A percentile compares a stretch with the other conserved stretches of the same genome.
These are phyloP conservation scores for Globisporangium ultimum DNA, from an alignment of 352 stramenopile genomes.

Conservation along the genomic window DNA sequence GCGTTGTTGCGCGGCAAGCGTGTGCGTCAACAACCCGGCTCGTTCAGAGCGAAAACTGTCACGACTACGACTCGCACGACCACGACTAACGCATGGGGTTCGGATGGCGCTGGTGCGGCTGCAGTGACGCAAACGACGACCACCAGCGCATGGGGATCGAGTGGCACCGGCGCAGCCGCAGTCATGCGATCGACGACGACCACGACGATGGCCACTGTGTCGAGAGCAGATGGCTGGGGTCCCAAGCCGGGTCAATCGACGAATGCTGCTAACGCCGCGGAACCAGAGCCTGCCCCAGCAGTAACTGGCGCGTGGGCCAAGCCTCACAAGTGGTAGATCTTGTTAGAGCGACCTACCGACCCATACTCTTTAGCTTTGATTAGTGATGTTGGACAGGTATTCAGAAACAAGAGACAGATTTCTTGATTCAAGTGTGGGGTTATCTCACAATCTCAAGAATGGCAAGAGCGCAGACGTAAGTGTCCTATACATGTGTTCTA, in stretches of 20 bases:
- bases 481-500: too few relatives aligned
- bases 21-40: constrained; percentile 22
- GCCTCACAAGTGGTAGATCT: constrained; percentile 57
- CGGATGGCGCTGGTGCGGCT: constrained; percentile 8
- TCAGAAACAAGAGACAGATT: background rate
- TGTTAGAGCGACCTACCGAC: too few relatives aligned
- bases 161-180: constrained; percentile 3
- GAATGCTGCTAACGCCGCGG: background rate
- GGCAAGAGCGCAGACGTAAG: too few relatives aligned
- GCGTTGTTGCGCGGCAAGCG: constrained; percentile 50
- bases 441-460: too few relatives aligned
- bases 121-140: constrained; percentile 7
- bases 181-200: background rate
- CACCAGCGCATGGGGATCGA: constrained; percentile 19
- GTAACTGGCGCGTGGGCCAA: constrained; percentile 45
- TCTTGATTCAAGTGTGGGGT: too few relatives aligned
- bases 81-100: constrained; percentile 12
- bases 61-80: constrained; percentile 7
- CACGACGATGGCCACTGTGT: constrained; percentile 12
- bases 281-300: constrained; percentile 10
- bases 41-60: background rate
- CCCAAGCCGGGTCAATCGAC: constrained; percentile 21
- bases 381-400: background rate
- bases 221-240: constrained; percentile 10
- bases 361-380: background rate